phyloP scores from a whole-genome alignment of 2,329 filamentous ascomycete species.

The Trichophyton rubrum region DNA sequence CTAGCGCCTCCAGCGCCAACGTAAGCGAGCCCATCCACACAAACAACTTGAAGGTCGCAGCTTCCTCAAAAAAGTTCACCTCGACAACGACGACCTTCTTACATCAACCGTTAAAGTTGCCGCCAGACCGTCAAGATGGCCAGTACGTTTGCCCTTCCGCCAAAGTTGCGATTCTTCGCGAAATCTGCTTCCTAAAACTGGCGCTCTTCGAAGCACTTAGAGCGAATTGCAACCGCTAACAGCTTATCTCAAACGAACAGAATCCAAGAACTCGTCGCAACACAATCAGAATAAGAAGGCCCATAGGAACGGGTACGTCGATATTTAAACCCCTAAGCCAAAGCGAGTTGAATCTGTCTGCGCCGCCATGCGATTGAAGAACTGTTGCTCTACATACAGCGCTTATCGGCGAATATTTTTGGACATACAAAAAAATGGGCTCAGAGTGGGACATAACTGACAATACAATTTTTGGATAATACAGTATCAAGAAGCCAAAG shows the following conservation, averaged over 20 bases:
- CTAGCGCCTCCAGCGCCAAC: slow-evolving; percentile 7
- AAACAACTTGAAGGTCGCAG: slow-evolving; percentile 10
- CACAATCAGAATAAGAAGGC: slow-evolving; percentile 98
- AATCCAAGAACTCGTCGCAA: slow-evolving; percentile 99
- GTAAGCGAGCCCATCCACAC: slow-evolving; percentile 15
- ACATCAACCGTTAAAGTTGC: slow-evolving; percentile 25
- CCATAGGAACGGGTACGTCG: slow-evolving; percentile 91
- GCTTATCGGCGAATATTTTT: not conserved
- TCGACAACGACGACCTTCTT: slow-evolving; percentile 27
- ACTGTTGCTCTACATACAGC: not conserved
- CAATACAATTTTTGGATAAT: slow-evolving; percentile 5
- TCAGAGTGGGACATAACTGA: slow-evolving; percentile 1
- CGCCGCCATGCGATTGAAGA: not conserved
- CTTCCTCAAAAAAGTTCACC: slow-evolving; percentile 15
- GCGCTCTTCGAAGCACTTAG: not conserved
- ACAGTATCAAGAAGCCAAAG: slow-evolving; percentile 99
- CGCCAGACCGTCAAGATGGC: slow-evolving; percentile 36
- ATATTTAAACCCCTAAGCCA: not conserved
- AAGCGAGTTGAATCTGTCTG: not conserved
- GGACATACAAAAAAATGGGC: not conserved
- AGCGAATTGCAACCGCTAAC: not conserved
- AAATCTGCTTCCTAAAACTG: not conserved
- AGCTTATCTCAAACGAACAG: slow-evolving; percentile 36
- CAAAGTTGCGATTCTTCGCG: not conserved
- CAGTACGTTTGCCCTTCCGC: slow-evolving; percentile 25